Base-by-base conservation (phyloP, 2,329 filamentous ascomycete species). In the Aureobasidium sp. region DNA sequence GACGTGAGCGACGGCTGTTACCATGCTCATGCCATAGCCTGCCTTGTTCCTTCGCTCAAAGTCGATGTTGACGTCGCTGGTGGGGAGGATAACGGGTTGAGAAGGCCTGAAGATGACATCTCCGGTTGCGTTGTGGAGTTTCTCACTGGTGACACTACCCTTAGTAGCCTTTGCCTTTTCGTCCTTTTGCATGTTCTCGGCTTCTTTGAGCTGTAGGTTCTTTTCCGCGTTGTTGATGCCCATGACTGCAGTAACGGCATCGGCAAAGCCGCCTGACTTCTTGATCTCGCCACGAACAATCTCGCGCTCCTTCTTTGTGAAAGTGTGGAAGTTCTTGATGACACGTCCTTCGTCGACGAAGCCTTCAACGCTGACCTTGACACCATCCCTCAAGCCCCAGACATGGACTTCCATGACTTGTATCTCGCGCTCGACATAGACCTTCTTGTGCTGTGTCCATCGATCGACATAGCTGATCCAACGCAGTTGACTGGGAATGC, bases 1-100 rank as follows among this genome's bases (percentile, higher is more conserved):
- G 16, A 96, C 90, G 69, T 97, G 93, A 0, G 92, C 92, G 9
- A 97, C 87, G 0, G 92, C 87, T 0, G 93, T 96, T 3, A 97
- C 91, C 86, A 97, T 90, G 0, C 90, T 91, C 67, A 90, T 83
- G 6, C 82, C 82, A 68, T 89, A 89, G 4, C 84, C 83, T 1
- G 89, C 86, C 69, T 87, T 89, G 74, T 91, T 96, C 39, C 92
- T 86, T 9, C 91, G 85, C 75, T 97, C 92, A 29, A 97, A 85
- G 54, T 91, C 87, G 66, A 97, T 89, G 72, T 96, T 96, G 67
- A 97, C 82, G 70, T 97, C 94, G 72, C 88, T 91, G 52, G 86
- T 89, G 0, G 88, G 85, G 0, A 97, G 75, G 9, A 87, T 81
- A 5, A 97, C 78, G 0, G 86, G 86, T 4, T 79, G 77, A 0